Evolutionary conservation across 352 stramenopile genomes (phyloP), one percentile per base, ranked within the genome.

Genomic region (Pythium dissotocum): DNA sequence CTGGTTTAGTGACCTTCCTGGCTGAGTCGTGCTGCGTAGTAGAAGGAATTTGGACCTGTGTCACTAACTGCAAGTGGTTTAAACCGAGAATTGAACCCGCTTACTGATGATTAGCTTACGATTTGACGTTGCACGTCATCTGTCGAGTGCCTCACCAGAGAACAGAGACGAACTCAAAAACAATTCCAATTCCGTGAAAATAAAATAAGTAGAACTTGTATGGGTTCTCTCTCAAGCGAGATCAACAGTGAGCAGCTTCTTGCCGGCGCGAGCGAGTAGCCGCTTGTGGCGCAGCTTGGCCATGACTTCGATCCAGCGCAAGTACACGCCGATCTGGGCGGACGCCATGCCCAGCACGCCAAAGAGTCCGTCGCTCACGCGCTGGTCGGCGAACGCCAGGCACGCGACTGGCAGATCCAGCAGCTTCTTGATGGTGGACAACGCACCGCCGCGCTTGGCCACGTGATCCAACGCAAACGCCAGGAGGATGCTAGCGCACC

Each of bases 401-500:
- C 74, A 84, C 18, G 82, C 79, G 10, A 90, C 77, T 0, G 82
- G 79, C 64, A 90, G 65, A 40, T 90, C 82, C 26, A 86, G 60
- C 18, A 88, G 54, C 62, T 87, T 87, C 72, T 90, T 90, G 48
- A 77, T 9, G 1, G 67, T 80, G 30, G 70, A 79, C 7, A 87
- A 35, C 16, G 51, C 38, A 3, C 70, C 66, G 28, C 70, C 72
- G 10, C 82, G 77, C 16, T 73, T 48, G 56, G 85, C 59, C 57
- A 81, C 48, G 61, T 78, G 61, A 38, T 90, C 82, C 18, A 90
- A 52, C 10, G 72, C 74, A 51, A 90, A 77, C 32, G 79, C 77
- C 16, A 90, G 69, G 30, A 87, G 33, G 49, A 90, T 87, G 55
- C 77, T 88, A n/a, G 82, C 42, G 12, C 82, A 71, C 82, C 82